A percentile compares a stretch with the other conserved stretches of the same genome.
phyloP scores from a whole-genome alignment of 2,329 filamentous ascomycete genomes.

The Sporothrix phasma region DNA sequence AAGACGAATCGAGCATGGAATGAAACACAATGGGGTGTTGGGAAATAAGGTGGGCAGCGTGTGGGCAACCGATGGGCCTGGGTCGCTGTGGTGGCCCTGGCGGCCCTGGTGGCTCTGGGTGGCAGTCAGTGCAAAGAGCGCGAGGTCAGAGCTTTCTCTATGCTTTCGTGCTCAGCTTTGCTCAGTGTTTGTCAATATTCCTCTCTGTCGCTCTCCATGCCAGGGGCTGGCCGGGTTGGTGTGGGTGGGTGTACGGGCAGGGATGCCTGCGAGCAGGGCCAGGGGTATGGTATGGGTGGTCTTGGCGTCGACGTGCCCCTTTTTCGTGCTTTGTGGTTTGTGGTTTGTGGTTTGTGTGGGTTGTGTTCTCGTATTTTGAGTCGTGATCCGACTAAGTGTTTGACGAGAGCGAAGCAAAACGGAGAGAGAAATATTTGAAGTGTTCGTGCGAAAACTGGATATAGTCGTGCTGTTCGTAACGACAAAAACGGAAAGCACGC shows the following conservation, averaged over 20 bases:
- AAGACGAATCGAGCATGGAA: conserved; percentile 1
- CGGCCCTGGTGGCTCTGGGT: background rate
- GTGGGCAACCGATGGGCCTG: background rate
- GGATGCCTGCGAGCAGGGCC: conserved; percentile 1
- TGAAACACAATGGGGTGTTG: conserved; percentile 11
- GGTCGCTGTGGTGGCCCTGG: background rate
- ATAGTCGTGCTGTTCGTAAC: too few relatives aligned
- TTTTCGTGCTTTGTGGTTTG: background rate
- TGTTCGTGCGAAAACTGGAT: too few relatives aligned
- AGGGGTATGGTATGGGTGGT: background rate
- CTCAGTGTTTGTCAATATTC: background rate
- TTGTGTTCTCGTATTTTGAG: too few relatives aligned
- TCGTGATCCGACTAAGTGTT: too few relatives aligned
- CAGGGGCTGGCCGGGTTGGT: conserved; percentile 1
- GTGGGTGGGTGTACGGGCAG: conserved; percentile 8
- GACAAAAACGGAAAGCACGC: too few relatives aligned
- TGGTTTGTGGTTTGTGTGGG: background rate
- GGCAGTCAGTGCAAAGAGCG: background rate
- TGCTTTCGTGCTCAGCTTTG: background rate
- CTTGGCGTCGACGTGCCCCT: conserved; percentile 9
- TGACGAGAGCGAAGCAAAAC: background rate
- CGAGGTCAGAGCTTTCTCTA: conserved; percentile 13
- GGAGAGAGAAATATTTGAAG: background rate
- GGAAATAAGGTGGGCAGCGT: conserved; percentile 13
- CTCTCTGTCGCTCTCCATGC: background rate